Conservation (phyloP, 106 monocot species). For the Phalaenopsis equestris region DNA sequence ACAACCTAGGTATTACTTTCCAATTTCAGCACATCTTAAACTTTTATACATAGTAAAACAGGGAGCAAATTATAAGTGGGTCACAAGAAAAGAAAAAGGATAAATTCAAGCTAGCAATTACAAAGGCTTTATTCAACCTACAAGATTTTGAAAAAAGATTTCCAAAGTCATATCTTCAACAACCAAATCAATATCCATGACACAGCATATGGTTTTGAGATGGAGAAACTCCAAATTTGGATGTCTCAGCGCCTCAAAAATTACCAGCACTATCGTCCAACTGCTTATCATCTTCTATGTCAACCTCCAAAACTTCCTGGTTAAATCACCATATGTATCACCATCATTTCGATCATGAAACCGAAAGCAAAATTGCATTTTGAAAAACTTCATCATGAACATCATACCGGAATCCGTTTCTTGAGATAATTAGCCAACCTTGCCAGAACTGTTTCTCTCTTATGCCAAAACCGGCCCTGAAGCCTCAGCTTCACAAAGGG, state of each 20-base stretch:
- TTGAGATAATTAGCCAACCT: constrained; percentile 68
- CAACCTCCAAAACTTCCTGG: constrained; percentile 94
- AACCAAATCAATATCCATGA: neutral
- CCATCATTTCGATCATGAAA: neutral
- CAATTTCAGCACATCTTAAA: neutral
- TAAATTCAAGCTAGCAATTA: neutral
- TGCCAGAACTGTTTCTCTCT: constrained; percentile 51
- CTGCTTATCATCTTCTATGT: constrained; percentile 90
- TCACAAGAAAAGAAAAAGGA: neutral
- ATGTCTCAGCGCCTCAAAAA: constrained; percentile 42
- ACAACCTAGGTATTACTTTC: neutral
- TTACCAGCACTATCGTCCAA: constrained; percentile 86
- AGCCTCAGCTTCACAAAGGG: constrained; percentile 80
- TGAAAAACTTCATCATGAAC: neutral
- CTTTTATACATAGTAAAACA: neutral
- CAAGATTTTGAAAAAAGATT: neutral
- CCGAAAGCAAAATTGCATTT: neutral
- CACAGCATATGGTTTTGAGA: neutral
- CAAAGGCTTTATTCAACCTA: neutral
- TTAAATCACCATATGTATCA: constrained; percentile 3
- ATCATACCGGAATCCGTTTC: constrained; percentile 71
- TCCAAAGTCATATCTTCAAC: neutral
- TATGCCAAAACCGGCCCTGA: constrained; percentile 81
- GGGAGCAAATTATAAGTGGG: neutral
- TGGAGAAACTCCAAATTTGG: neutral